Base-by-base conservation (phyloP, 805 yeast species). In the Lachancea kluyveri region DNA sequence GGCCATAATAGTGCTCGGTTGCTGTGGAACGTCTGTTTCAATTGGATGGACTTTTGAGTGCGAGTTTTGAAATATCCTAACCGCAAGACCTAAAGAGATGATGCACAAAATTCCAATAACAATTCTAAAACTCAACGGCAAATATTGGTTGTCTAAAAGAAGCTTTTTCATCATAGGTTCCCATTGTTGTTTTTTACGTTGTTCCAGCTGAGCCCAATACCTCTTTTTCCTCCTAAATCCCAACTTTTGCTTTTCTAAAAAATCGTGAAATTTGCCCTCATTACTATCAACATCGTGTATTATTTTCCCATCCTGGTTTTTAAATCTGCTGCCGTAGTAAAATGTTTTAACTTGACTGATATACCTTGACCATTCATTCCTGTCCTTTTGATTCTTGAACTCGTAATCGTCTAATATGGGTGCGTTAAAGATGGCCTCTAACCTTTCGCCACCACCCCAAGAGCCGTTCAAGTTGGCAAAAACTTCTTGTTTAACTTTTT, bases 1-100 rank as follows among this genome's bases (percentile, higher is more conserved):
- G 3, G 96, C 92, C 94, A 92, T 86, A 26, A 88, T 77, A 0
- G 97, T 84, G 45, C 95, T 79, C 11, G 98, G 81, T 49, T 83
- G 87, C 51, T 83, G 94, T 6, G 70, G 64, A 6, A 84, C 58
- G 4, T 41, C 39, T 1, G 40, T 26, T 7, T 42, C 41, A 7
- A 36, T 15, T 5, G 40, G 18, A 17, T 35, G 33, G 10, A 36
- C 30, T 18, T 31, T 27, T 21, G 49, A 17, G 25, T 53, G 41
- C 4, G 72, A 59, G 38, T 63, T 52, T 32, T 57, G 45, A 51
- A 67, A 74, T 33, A 85, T 74, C 27, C 78, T 57, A 5, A 67
- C 59, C 0, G 96, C 87, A 16, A 90, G 53, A 0, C 77, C 92
- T 41, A 90, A 65, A 0, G 96, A 85, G 21, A 77, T 59, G 0